These are phyloP conservation scores for Apiospora kogelbergensis DNA, from an alignment of 2,329 filamentous ascomycete genomes.

Conservation along the genomic window DNA sequence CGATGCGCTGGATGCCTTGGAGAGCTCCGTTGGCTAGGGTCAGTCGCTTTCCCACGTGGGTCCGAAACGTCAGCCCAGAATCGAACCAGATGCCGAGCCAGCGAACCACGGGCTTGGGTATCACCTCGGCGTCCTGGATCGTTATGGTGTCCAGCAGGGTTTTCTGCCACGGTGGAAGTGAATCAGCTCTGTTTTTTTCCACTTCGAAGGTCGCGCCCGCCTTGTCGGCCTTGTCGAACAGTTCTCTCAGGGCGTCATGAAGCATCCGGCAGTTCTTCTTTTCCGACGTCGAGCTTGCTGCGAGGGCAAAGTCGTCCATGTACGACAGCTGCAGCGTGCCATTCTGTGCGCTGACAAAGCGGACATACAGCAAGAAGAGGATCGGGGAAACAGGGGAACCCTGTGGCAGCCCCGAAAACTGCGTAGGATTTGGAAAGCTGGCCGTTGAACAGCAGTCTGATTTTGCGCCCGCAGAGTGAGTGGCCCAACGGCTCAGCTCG, in stretches of 20 bases:
- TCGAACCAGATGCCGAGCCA: no score
- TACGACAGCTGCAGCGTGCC: neutral
- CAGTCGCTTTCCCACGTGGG: no score
- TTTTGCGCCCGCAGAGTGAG: neutral
- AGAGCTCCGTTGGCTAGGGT: no score
- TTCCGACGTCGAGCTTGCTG: neutral
- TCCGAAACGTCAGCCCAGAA: no score
- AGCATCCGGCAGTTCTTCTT: neutral
- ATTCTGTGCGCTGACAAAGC: neutral
- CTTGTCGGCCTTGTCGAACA: neutral
- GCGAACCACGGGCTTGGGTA: neutral
- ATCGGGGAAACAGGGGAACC: neutral
- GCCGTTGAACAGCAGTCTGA: neutral
- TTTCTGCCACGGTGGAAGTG: neutral
- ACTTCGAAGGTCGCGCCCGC: neutral
- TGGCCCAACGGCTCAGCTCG: neutral
- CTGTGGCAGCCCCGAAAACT: neutral
- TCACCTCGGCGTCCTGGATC: neutral
- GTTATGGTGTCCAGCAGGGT: neutral
- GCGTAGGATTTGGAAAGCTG: neutral
- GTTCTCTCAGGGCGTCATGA: neutral
- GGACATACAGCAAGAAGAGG: neutral
- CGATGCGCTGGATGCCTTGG: neutral
- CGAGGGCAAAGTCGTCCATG: neutral
- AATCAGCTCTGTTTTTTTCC: neutral